These are phyloP conservation scores for Albizia julibrissin DNA, from an alignment of 306 rosid genomes.

Conservation along the genomic window DNA sequence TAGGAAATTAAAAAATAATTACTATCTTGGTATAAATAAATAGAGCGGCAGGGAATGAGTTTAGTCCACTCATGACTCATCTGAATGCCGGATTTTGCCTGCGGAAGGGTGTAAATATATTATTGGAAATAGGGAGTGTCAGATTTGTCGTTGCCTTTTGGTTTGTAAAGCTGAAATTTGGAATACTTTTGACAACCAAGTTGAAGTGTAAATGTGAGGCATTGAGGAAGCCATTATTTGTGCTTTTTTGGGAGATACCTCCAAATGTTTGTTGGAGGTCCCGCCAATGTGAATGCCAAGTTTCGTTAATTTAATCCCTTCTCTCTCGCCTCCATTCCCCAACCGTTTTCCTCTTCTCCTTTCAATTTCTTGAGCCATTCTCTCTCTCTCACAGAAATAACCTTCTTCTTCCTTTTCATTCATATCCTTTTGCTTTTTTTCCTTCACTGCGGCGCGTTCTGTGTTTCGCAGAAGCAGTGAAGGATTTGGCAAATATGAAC, in stretches of 20 bases:
- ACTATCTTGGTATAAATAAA: neutral
- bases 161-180: slow-evolving; percentile 26
- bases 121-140: neutral
- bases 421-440: neutral
- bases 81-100: neutral
- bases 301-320: slow-evolving; percentile 26
- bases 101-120: neutral
- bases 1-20: too few relatives aligned
- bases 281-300: slow-evolving; percentile 15
- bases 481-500: slow-evolving; percentile 60
- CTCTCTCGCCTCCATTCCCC: neutral
- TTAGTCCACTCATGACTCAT: neutral
- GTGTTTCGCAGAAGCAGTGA: slow-evolving; percentile 15
- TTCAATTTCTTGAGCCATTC: slow-evolving; percentile 39
- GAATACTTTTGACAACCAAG: slow-evolving; percentile 18
- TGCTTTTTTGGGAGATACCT: neutral
- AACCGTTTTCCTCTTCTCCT: slow-evolving; percentile 39
- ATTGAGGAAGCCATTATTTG: neutral
- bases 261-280: slow-evolving; percentile 11
- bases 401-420: neutral
- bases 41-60: neutral
- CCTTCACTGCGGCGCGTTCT: slow-evolving; percentile 22
- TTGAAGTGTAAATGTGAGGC: neutral
- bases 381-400: neutral
- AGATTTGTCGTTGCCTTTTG: slow-evolving; percentile 8